Evolutionary conservation across 2,329 filamentous ascomycete genomes (phyloP), one percentile per base, ranked within the genome.

Genomic region (Colletotrichum sp.): DNA sequence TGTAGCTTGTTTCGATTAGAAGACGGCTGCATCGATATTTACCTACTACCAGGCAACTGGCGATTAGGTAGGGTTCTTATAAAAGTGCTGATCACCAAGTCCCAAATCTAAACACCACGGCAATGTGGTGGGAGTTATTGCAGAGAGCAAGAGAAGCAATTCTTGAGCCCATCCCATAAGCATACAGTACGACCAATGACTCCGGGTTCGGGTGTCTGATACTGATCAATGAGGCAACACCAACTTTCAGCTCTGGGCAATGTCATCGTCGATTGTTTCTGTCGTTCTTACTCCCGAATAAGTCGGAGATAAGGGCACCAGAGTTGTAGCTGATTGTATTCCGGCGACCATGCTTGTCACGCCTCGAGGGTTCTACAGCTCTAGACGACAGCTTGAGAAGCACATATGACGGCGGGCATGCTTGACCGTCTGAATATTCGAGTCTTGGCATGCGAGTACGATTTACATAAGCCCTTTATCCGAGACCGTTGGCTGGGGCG

Each of bases 281-380:
- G n/a, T 52, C 7, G 44, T 52, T 52, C 12, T 52, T 3, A 1
- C 9, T 22, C 4, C 10, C n/a, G 4, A 22, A 52, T 13, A 13
- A 13, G 4, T 13, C 8, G 44, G 6, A 13, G 12, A 48, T 5
- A 4, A 4, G 8, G 44, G 44, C n/a, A 13, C 6, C 6, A 52
- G 44, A 13, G 2, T 24, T 1, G 6, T 6, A 52, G n/a, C 44
- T 8, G n/a, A 13, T 3, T 2, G 8, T 7, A 13, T 48, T 13
- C 2, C 10, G 44, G 0, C 44, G 10, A 52, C 10, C 0, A 48
- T 3, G 3, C 10, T 48, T 48, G 44, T 22, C 18, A 48, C 3
- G 18, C 6, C 6, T 6, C 1, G 2, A 6, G 44, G 1, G 0
- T 22, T 48, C 4, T 12, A 0, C 18, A 22, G 10, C n/a, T 7